phyloP scores from a whole-genome alignment of 805 yeast species.

The Starmerella potacharoeniae region DNA sequence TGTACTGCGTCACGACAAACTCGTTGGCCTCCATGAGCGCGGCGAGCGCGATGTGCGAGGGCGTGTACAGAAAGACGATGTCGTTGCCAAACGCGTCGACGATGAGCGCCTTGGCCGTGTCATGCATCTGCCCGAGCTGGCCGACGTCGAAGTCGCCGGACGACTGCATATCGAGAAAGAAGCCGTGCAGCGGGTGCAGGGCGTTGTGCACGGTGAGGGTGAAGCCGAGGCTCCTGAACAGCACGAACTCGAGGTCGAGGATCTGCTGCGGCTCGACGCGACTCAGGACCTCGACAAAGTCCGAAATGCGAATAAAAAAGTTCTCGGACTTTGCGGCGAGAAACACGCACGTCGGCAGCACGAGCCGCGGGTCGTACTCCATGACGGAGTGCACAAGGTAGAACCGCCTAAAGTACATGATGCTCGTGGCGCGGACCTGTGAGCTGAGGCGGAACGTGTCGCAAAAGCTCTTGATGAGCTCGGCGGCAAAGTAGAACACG shows the following conservation, averaged over 20 bases:
- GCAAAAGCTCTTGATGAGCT: constrained; percentile 59
- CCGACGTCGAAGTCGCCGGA: constrained; percentile 38
- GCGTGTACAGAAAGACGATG: constrained; percentile 66
- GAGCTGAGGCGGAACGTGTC: constrained; percentile 71
- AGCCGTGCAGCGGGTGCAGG: constrained; percentile 81
- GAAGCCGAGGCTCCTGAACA: constrained; percentile 64
- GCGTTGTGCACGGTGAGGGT: constrained; percentile 83
- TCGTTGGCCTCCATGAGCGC: constrained; percentile 61
- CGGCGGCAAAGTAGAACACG: constrained; percentile 53
- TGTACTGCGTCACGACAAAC: constrained; percentile 51
- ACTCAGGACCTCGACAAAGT: constrained; percentile 60
- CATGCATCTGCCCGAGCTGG: constrained; percentile 53
- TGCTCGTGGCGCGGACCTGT: constrained; percentile 78
- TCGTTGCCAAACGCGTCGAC: constrained; percentile 66
- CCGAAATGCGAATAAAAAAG: constrained; percentile 71
- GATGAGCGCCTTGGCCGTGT: constrained; percentile 52
- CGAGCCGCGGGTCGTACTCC: constrained; percentile 77
- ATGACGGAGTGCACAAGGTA: constrained; percentile 69
- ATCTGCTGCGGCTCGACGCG: constrained; percentile 45
- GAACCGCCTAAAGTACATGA: constrained; percentile 69
- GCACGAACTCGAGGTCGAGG: constrained; percentile 64
- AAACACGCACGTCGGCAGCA: constrained; percentile 71
- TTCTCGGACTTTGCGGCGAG: constrained; percentile 90
- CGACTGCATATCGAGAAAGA: constrained; percentile 76
- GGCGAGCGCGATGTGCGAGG: constrained; percentile 92